A percentile compares a stretch with the other conserved stretches of the same genome.
Evolutionary conservation across 768 basidiomycete genomes (phyloP).

Genomic region (Boletus rubescentipes): DNA sequence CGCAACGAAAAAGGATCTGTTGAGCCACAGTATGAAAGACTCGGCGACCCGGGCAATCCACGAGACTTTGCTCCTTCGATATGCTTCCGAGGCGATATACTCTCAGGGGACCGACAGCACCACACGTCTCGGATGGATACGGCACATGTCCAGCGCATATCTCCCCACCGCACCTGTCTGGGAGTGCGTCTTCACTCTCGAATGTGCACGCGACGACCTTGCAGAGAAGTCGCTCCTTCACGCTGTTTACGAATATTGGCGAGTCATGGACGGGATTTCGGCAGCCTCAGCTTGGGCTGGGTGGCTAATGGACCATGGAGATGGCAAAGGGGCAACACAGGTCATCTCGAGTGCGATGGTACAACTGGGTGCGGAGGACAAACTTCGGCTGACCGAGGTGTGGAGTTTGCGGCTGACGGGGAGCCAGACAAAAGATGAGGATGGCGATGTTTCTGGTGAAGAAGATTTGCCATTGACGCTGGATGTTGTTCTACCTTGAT

Average conservation of each 20-base stretch:
- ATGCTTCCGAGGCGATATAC: slow-evolving; percentile 36
- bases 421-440: slow-evolving; percentile 8
- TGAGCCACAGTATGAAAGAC: slow-evolving; percentile 48
- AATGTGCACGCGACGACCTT: slow-evolving; percentile 17
- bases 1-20: slow-evolving; percentile 36
- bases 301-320: slow-evolving; percentile 45
- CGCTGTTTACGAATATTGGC: slow-evolving; percentile 45
- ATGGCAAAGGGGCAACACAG: slow-evolving; percentile 41
- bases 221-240: slow-evolving; percentile 20
- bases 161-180: slow-evolving; percentile 45
- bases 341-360: slow-evolving; percentile 36
- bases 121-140: slow-evolving; percentile 32
- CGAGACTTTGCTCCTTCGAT: slow-evolving; percentile 46
- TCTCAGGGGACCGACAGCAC: slow-evolving; percentile 19
- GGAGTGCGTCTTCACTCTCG: slow-evolving; percentile 40
- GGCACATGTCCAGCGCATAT: slow-evolving; percentile 42
- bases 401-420: slow-evolving; percentile 32
- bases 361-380: slow-evolving; percentile 27
- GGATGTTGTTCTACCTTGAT: background rate
- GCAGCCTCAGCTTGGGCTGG: slow-evolving; percentile 46
- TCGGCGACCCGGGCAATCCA: slow-evolving; percentile 42
- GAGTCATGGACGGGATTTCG: slow-evolving; percentile 34
- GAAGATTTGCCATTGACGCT: slow-evolving; percentile 16
- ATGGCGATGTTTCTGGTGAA: slow-evolving; percentile 8
- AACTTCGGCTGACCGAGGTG: slow-evolving; percentile 34